Evolutionary conservation across 176 grass and related monocot species (phyloP), one percentile per base, ranked within the genome.

Genomic region (Carex myosuroides): DNA sequence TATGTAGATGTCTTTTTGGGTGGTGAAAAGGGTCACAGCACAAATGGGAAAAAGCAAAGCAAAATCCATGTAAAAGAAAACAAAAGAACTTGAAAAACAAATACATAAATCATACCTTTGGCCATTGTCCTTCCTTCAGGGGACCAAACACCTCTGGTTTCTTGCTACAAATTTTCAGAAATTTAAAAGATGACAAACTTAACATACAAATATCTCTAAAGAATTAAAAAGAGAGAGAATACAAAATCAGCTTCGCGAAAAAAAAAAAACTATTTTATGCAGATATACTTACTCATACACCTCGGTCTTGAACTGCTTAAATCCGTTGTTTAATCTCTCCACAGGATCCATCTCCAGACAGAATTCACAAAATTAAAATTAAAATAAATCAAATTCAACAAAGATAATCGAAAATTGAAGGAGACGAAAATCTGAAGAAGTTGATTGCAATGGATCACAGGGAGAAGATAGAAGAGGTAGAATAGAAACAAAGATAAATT

Each of bases 241-340:
- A 44, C 6, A 70, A n/a, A 3, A 70, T 42, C 2, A 17, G 18
- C 8, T 3, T 16, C 5, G 0, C 5, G 0, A 5, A 39, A 5
- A 39, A 0, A 39, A 35, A 35, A n/a, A n/a, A n/a, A n/a, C n/a
- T 26, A 26, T 26, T 26, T 1, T 26, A 26, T 26, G 26, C 26
- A 26, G 1, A 26, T n/a, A 26, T 26, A 26, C 26, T 85, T 83
- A 98, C 95, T 98, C 89, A 30, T 89, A 98, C 68, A 95, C 44
- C 61, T 91, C 86, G 29, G 67, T 84, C 89, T 95, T 98, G 89
- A 98, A 98, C 65, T 87, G 46, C 32, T 91, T 14, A 64, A 98
- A 98, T 56, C 95, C 92, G 13, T 65, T 81, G 57, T 41, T 83
- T 83, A 98, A 57, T 79, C 92, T 85, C 70, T 87, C 86, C 0